A percentile compares a stretch with the other conserved stretches of the same genome.
Conservation (phyloP, 352 stramenopile species). For the Elongisporangium undulatum region DNA sequence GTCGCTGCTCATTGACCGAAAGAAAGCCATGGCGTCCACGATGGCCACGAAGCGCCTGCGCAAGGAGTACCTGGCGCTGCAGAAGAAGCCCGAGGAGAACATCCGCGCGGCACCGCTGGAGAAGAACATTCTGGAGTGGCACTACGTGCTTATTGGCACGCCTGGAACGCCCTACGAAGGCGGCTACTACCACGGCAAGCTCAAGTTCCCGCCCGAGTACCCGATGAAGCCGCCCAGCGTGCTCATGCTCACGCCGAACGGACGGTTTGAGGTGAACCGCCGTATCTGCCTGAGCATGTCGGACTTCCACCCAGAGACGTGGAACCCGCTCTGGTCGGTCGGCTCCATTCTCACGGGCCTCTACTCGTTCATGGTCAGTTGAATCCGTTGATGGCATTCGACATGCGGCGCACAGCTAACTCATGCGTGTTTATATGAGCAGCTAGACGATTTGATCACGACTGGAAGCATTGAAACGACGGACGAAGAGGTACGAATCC, state of each 20-base stretch:
- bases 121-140: slow-evolving; percentile 95
- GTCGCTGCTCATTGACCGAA: too few species aligned
- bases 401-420: too few species aligned
- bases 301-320: slow-evolving; percentile 94
- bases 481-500: slow-evolving; percentile 47
- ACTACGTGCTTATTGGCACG: slow-evolving; percentile 89
- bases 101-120: slow-evolving; percentile 85
- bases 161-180: slow-evolving; percentile 71
- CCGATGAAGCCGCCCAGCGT: slow-evolving; percentile 93
- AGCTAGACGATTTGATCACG: slow-evolving; percentile 77
- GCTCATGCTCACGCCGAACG: slow-evolving; percentile 93
- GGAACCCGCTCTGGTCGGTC: slow-evolving; percentile 96
- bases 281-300: slow-evolving; percentile 94
- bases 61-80: slow-evolving; percentile 87
- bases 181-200: slow-evolving; percentile 88
- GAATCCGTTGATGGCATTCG: background rate
- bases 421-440: background rate
- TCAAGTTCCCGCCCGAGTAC: slow-evolving; percentile 92
- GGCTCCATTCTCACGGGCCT: slow-evolving; percentile 93
- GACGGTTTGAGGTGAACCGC: slow-evolving; percentile 91
- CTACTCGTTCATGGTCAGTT: slow-evolving; percentile 92
- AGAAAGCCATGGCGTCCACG: slow-evolving; percentile 48
- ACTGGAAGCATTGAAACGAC: slow-evolving; percentile 83
- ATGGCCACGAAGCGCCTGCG: slow-evolving; percentile 87
- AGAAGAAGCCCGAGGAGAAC: slow-evolving; percentile 86